Conservation (phyloP, 2,329 filamentous ascomycete species). For the Sporothrix euskadiensis region DNA sequence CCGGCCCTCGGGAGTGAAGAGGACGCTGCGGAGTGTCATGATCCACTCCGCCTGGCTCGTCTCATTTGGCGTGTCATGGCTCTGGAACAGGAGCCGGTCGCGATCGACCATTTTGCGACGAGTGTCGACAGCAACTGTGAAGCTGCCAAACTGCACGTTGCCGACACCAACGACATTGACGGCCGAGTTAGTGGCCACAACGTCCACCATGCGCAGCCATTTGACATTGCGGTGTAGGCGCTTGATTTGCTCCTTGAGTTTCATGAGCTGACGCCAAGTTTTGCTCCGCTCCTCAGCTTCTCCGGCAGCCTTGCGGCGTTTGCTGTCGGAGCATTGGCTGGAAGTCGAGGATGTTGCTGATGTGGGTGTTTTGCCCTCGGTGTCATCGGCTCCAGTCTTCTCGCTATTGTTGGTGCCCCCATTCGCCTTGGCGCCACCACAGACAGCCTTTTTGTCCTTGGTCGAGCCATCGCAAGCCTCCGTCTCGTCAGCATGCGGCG, state of each 20-base stretch:
- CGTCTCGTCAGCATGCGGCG: conserved; percentile 43
- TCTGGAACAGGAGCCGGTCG: conserved; percentile 82
- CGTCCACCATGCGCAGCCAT: conserved; percentile 86
- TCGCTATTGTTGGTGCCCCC: neutral
- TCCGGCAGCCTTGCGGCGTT: conserved; percentile 3
- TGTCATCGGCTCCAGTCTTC: conserved; percentile 2
- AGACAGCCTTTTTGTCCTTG: neutral
- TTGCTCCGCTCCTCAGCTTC: conserved; percentile 55
- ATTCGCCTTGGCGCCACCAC: too few species aligned
- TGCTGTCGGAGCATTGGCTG: neutral
- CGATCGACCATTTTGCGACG: conserved; percentile 87
- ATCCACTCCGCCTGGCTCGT: conserved; percentile 92
- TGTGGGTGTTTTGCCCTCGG: neutral
- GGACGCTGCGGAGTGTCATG: conserved; percentile 76
- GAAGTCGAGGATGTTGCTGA: neutral
- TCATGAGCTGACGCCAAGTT: conserved; percentile 78
- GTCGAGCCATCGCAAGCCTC: conserved; percentile 33
- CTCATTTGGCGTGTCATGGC: conserved; percentile 55
- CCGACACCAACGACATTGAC: conserved; percentile 79
- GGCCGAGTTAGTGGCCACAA: conserved; percentile 79
- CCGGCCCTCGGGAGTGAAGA: conserved; percentile 82
- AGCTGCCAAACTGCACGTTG: conserved; percentile 77
- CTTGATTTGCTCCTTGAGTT: conserved; percentile 82
- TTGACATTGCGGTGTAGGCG: conserved; percentile 80
- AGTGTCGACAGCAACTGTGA: conserved; percentile 87